Conservation (phyloP, 257 asterid species). For the Ocimum tenuiflorum region DNA sequence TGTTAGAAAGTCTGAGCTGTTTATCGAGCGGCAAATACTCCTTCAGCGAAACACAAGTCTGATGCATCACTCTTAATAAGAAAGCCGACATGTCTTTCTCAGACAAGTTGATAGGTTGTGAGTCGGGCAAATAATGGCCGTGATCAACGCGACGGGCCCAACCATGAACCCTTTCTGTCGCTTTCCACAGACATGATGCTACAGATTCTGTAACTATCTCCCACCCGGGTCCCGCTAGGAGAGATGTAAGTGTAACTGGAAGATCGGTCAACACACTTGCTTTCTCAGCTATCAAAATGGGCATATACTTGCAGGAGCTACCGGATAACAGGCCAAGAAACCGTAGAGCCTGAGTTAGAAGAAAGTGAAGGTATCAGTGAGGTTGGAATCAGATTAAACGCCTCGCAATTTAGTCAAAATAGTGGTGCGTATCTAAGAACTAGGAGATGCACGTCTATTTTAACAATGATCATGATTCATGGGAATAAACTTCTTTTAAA, state of each 20-base stretch:
- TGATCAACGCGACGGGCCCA: slow-evolving; percentile 31
- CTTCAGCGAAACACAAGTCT: slow-evolving; percentile 49
- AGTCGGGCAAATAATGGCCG: slow-evolving; percentile 19
- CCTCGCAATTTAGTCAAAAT: neutral
- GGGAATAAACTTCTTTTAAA: neutral
- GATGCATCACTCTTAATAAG: slow-evolving; percentile 54
- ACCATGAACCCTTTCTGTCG: slow-evolving; percentile 48
- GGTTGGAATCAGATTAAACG: neutral
- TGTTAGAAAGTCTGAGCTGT: slow-evolving; percentile 68
- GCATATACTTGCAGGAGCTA: slow-evolving; percentile 69
- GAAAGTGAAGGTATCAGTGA: neutral
- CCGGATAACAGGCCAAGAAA: slow-evolving; percentile 80
- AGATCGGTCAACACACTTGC: slow-evolving; percentile 60
- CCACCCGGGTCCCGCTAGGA: slow-evolving; percentile 45
- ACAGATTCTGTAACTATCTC: slow-evolving; percentile 51
- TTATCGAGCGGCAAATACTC: slow-evolving; percentile 53
- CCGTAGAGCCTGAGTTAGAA: slow-evolving; percentile 53
- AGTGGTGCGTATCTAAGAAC: too few relatives aligned
- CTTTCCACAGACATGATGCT: slow-evolving; percentile 42
- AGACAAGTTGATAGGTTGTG: slow-evolving; percentile 38
- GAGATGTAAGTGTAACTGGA: slow-evolving; percentile 62
- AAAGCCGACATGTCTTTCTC: slow-evolving; percentile 43
- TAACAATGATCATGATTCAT: neutral
- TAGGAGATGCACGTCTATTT: neutral
- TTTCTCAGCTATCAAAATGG: slow-evolving; percentile 47